Evolutionary conservation across 768 basidiomycete species (phyloP).

Genomic region (Pleurotus platypus): DNA sequence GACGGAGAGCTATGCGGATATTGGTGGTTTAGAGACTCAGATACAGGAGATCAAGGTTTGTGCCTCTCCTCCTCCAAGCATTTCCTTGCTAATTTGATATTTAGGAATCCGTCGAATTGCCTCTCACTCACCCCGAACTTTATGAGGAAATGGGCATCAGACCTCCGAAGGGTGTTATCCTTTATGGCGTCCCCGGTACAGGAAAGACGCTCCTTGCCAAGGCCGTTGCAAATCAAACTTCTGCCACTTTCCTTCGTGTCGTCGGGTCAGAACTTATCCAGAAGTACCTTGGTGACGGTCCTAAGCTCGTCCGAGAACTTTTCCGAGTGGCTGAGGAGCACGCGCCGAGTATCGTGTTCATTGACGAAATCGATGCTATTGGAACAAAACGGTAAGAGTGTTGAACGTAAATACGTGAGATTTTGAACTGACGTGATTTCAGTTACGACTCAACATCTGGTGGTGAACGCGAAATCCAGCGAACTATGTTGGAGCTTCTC

Average conservation of each 20-base stretch:
- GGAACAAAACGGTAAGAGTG: slow-evolving; percentile 88
- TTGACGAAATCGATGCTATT: slow-evolving; percentile 98
- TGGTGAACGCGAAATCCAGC: slow-evolving; percentile 98
- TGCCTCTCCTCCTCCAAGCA: background rate
- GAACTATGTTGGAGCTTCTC: slow-evolving; percentile 97
- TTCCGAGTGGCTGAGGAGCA: slow-evolving; percentile 98
- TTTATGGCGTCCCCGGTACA: slow-evolving; percentile 97
- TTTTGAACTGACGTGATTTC: slow-evolving; percentile 8
- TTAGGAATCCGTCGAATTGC: slow-evolving; percentile 96
- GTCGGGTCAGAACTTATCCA: slow-evolving; percentile 98
- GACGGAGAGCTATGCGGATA: slow-evolving; percentile 97
- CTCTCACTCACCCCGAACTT: slow-evolving; percentile 94
- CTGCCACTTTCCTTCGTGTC: slow-evolving; percentile 95
- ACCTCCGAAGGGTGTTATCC: slow-evolving; percentile 99
- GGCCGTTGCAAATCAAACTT: slow-evolving; percentile 97
- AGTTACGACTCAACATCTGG: slow-evolving; percentile 99
- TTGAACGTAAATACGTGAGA: background rate
- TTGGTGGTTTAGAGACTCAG: slow-evolving; percentile 94
- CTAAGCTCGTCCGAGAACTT: slow-evolving; percentile 94
- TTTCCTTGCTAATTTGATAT: slow-evolving; percentile 4
- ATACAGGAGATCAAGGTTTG: slow-evolving; percentile 98
- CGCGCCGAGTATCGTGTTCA: slow-evolving; percentile 98
- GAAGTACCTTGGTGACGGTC: slow-evolving; percentile 98
- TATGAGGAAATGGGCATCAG: slow-evolving; percentile 99
- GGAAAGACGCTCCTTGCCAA: slow-evolving; percentile 98